Conservation (phyloP, 805 yeast genomes). For the Suhomyces prunicola region DNA sequence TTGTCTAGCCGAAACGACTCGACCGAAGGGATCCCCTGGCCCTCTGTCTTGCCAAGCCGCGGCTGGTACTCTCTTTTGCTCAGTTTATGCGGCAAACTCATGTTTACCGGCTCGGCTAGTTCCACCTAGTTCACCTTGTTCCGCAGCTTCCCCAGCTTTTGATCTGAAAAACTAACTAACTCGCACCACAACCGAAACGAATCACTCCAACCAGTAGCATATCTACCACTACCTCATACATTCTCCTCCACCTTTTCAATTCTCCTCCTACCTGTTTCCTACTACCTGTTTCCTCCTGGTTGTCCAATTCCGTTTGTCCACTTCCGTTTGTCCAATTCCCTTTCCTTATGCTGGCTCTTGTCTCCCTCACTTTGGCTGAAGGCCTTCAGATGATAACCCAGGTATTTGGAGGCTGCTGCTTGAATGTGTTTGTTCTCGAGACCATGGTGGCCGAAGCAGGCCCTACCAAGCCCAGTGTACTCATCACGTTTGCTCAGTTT, state of each 20-base stretch:
- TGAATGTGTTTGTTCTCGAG: constrained; percentile 65
- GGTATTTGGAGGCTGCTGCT: constrained; percentile 71
- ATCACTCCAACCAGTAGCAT: not conserved
- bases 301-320: too few species aligned
- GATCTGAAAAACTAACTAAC: not conserved
- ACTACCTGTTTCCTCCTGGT: too few species aligned
- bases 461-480: constrained; percentile 38
- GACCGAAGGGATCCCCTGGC: constrained; percentile 22
- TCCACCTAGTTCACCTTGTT: not conserved
- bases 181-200: not conserved
- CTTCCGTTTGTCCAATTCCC: too few species aligned
- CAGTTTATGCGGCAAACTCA: constrained; percentile 1
- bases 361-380: not conserved
- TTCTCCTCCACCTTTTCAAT: not conserved
- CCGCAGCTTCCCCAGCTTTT: not conserved
- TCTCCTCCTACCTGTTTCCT: not conserved
- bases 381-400: not conserved
- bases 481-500: constrained; percentile 58
- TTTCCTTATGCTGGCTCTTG: not conserved
- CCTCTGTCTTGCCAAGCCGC: constrained; percentile 3
- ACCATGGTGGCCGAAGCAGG: constrained; percentile 32
- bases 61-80: constrained; percentile 12
- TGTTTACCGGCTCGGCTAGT: not conserved
- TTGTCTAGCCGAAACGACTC: constrained; percentile 30
- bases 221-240: not conserved